phyloP scores from a whole-genome alignment of 176 grass and related monocot genomes.

The Poa annua region DNA sequence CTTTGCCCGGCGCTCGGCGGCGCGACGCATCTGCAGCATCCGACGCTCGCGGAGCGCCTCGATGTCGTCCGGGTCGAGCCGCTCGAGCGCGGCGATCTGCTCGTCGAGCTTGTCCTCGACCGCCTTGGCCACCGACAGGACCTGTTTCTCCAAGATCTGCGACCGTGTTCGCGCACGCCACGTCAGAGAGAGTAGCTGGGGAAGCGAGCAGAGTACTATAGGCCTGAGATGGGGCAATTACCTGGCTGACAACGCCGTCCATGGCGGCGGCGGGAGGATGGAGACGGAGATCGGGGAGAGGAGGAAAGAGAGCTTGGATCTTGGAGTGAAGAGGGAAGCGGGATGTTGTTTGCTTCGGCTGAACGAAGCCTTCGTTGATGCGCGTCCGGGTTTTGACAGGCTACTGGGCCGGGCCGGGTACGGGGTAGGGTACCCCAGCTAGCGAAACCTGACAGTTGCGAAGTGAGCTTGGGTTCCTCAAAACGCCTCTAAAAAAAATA shows the following conservation, averaged over 20 bases:
- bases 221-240: not conserved
- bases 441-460: no score
- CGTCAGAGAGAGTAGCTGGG: not conserved
- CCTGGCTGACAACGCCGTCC: slow-evolving; percentile 22
- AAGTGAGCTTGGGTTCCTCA: no score
- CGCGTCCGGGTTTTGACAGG: not conserved
- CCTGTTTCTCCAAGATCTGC: slow-evolving; percentile 87
- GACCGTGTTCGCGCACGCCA: not conserved
- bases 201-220: no score
- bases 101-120: slow-evolving; percentile 95
- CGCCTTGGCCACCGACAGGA: slow-evolving; percentile 79
- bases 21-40: slow-evolving; percentile 89
- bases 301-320: not conserved
- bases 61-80: slow-evolving; percentile 80
- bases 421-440: no score
- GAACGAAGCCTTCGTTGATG: not conserved
- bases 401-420: not conserved
- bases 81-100: slow-evolving; percentile 70
- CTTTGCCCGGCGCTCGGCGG: slow-evolving; percentile 78
- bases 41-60: slow-evolving; percentile 85
- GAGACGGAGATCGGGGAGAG: not conserved
- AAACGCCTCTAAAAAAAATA: no score
- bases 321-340: not conserved
- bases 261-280: slow-evolving; percentile 12
- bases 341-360: not conserved